phyloP scores from a whole-genome alignment of 2,329 filamentous ascomycete genomes.

The Zarea fungicola region DNA sequence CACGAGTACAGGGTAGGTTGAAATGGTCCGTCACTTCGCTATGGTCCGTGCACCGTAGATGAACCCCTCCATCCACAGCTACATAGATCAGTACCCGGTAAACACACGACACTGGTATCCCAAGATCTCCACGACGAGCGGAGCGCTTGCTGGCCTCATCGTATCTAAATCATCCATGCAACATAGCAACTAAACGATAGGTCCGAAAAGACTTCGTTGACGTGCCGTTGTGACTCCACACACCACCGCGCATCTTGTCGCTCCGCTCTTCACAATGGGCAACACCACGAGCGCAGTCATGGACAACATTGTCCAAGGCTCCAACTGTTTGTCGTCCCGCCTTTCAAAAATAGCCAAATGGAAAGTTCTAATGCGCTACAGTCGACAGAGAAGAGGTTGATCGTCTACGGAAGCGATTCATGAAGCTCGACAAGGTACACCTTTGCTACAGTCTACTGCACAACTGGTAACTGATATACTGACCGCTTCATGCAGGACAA shows the following conservation, averaged over 20 bases:
- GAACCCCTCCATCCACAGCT: constrained; percentile 8
- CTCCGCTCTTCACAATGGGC: constrained; percentile 45
- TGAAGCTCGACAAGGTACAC: constrained; percentile 94
- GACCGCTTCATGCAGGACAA: constrained; percentile 62
- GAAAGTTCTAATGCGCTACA: constrained; percentile 33
- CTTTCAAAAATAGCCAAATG: not conserved
- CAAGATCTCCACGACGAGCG: constrained; percentile 1
- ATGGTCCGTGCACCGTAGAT: not conserved
- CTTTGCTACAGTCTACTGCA: not conserved
- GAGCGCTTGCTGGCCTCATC: not conserved
- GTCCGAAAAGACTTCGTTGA: not conserved
- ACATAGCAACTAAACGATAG: too few relatives aligned
- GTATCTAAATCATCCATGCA: not conserved
- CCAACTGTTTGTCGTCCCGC: constrained; percentile 66
- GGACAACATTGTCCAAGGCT: constrained; percentile 92
- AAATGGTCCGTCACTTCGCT: not conserved
- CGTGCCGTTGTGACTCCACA: not conserved
- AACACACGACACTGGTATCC: constrained; percentile 3
- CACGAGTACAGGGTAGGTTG: constrained; percentile 2
- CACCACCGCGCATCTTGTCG: not conserved
- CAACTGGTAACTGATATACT: not conserved
- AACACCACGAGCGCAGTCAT: constrained; percentile 70
- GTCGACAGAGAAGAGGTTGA: constrained; percentile 98
- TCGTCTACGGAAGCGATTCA: constrained; percentile 90
- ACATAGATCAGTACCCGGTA: not conserved